Evolutionary conservation across 164 flowering plant species (phyloP).

Genomic region (Magnolia kwangsiensis): DNA sequence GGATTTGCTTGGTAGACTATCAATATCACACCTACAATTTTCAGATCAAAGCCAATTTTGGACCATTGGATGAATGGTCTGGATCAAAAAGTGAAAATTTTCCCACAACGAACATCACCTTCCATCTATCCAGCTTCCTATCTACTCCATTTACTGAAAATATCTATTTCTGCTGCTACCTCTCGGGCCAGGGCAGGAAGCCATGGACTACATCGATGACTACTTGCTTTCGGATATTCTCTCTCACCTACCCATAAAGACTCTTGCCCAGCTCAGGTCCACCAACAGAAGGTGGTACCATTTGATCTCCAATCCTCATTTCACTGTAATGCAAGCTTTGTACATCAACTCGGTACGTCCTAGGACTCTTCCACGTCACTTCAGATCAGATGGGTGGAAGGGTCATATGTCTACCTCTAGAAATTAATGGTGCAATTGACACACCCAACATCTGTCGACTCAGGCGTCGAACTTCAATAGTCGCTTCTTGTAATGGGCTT

Average conservation of each 20-base stretch:
- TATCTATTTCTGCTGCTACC: background rate
- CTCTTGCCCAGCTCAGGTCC: background rate
- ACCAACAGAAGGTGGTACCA: background rate
- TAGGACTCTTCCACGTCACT: background rate
- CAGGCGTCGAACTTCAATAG: background rate
- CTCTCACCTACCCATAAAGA: background rate
- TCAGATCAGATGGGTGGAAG: background rate
- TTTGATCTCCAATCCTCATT: background rate
- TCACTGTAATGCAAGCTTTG: background rate
- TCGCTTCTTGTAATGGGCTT: background rate
- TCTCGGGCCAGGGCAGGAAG: background rate
- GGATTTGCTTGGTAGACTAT: no score
- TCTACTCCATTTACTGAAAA: no score
- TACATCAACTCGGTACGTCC: background rate
- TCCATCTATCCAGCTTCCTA: no score
- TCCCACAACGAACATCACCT: no score
- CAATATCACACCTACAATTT: no score
- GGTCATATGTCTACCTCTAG: background rate
- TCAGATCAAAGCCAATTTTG: no score
- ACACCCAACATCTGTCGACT: background rate
- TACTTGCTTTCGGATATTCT: background rate
- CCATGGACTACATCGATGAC: background rate
- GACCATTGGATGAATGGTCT: no score
- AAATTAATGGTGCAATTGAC: background rate
- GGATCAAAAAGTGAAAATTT: no score